These are phyloP conservation scores for Sideroxylon spinosum DNA, from an alignment of 179 eudicot genomes.

Conservation along the genomic window DNA sequence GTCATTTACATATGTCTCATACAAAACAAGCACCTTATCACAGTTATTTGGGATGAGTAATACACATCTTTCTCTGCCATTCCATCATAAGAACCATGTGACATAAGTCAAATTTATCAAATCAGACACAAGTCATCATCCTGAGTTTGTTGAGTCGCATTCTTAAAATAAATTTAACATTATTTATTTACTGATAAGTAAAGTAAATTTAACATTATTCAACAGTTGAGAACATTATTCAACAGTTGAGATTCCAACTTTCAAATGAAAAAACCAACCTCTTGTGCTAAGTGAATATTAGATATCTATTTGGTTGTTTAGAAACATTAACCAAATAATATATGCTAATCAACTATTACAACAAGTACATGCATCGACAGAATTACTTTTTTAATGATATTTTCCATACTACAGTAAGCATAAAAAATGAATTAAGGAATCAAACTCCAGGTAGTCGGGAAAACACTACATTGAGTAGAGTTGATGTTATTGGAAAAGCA, in stretches of 20 bases:
- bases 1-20: background rate
- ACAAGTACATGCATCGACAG: no score
- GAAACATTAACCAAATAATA: background rate
- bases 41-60: constrained; percentile 3
- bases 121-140: background rate
- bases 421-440: background rate
- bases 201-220: background rate
- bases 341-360: background rate
- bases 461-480: no score
- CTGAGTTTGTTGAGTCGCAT: background rate
- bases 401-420: background rate
- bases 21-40: constrained; percentile 5
- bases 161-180: background rate
- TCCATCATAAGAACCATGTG: background rate
- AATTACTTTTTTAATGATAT: no score
- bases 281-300: background rate
- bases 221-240: background rate
- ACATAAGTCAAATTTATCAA: background rate
- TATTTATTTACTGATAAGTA: no score
- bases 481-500: background rate
- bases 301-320: background rate
- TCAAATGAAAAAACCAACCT: no score
- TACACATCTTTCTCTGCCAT: background rate
- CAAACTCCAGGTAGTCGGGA: no score
- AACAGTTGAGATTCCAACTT: background rate